These are phyloP conservation scores for Mallotus japonicus DNA, from an alignment of 441 rosid genomes.

Conservation along the genomic window DNA sequence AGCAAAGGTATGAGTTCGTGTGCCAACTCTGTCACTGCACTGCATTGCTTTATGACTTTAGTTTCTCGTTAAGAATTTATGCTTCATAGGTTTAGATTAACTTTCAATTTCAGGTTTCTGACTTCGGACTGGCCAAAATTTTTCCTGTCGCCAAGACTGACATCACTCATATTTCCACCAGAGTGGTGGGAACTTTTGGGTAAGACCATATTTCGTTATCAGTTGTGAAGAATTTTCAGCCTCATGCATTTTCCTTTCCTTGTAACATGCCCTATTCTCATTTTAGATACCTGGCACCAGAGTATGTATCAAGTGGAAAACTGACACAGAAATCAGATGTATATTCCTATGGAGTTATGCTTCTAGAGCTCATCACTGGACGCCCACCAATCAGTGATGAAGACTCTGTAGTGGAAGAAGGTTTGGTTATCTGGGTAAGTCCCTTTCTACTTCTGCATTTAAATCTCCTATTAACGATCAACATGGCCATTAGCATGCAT, in stretches of 20 bases:
- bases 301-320: slow-evolving; percentile 85
- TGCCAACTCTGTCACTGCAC: background rate
- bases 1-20: slow-evolving; percentile 53
- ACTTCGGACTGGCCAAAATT: slow-evolving; percentile 86
- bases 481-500: background rate
- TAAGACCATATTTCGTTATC: slow-evolving; percentile 15
- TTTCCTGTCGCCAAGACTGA: slow-evolving; percentile 39
- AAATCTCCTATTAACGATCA: background rate
- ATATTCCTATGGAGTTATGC: slow-evolving; percentile 78
- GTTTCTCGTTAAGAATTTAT: background rate
- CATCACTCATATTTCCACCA: slow-evolving; percentile 72
- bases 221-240: no score
- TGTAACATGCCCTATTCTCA: background rate
- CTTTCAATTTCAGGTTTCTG: slow-evolving; percentile 62
- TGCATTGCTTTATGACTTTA: background rate
- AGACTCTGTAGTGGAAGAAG: slow-evolving; percentile 48
- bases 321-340: slow-evolving; percentile 83
- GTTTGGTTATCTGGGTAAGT: slow-evolving; percentile 83
- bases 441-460: background rate
- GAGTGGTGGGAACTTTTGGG: slow-evolving; percentile 97
- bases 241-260: no score
- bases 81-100: background rate
- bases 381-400: slow-evolving; percentile 56
- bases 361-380: slow-evolving; percentile 84
- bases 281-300: slow-evolving; percentile 74